Percentiles rank a stretch among this genome's conserved stretches.
These are phyloP conservation scores for Candida boidinii DNA, from an alignment of 805 yeast species.

Conservation along the genomic window DNA sequence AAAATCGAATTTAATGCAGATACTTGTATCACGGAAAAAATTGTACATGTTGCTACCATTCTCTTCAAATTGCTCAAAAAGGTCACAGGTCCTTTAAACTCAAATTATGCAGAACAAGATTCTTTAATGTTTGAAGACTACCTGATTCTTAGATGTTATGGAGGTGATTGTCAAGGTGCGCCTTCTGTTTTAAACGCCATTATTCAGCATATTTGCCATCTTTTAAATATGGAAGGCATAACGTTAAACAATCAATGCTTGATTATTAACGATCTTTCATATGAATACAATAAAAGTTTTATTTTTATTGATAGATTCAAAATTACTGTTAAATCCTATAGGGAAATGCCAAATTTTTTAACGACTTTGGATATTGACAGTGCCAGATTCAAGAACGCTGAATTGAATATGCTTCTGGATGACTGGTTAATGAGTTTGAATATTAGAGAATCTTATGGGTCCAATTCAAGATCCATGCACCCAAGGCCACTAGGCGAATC, in stretches of 20 bases:
- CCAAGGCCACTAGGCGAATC: not conserved
- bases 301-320: conserved; percentile 1
- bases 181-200: conserved; percentile 3
- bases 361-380: no score
- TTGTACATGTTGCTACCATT: no score
- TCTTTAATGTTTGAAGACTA: no score
- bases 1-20: no score
- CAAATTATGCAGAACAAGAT: no score
- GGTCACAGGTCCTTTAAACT: no score
- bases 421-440: conserved; percentile 2
- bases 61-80: no score
- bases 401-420: not conserved
- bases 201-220: conserved; percentile 4
- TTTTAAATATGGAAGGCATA: conserved; percentile 3
- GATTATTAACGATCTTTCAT: conserved; percentile 2
- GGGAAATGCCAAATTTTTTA: conserved; percentile 1
- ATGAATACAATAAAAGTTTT: not conserved
- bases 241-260: conserved; percentile 1
- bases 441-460: not conserved
- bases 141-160: conserved; percentile 6
- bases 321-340: not conserved
- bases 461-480: conserved; percentile 1
- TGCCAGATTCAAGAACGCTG: no score
- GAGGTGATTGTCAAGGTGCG: conserved; percentile 5
- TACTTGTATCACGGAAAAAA: no score